phyloP scores from a whole-genome alignment of 331 rosid species.

The Arachis monticola region DNA sequence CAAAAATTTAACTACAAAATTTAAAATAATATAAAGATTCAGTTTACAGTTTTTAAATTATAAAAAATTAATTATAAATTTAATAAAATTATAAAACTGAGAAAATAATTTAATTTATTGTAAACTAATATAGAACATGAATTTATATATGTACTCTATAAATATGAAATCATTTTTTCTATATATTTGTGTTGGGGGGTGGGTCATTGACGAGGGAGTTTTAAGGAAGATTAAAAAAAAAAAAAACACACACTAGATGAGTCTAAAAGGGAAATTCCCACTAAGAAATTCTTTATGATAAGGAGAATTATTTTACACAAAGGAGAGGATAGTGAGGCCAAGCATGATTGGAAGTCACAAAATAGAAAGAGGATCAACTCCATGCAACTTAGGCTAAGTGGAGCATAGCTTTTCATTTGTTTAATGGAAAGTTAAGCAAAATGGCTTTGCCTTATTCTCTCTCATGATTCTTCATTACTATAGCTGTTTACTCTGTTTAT shows the following conservation, averaged over 20 bases:
- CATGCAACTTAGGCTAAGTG: slow-evolving; percentile 77
- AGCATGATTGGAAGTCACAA: slow-evolving; percentile 50
- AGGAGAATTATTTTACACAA: slow-evolving; percentile 53
- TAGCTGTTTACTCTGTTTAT: slow-evolving; percentile 47
- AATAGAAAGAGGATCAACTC: slow-evolving; percentile 52
- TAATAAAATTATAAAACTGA: too few species aligned
- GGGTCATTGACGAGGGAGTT: slow-evolving; percentile 31
- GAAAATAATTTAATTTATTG: too few species aligned
- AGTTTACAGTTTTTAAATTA: too few species aligned
- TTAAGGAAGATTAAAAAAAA: neutral
- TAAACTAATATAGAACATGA: too few species aligned
- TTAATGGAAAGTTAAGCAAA: slow-evolving; percentile 57
- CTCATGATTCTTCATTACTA: slow-evolving; percentile 48
- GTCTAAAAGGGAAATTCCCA: slow-evolving; percentile 84
- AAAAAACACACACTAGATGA: slow-evolving; percentile 41
- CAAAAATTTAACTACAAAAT: too few species aligned
- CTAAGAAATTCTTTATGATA: slow-evolving; percentile 66
- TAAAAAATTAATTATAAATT: too few species aligned
- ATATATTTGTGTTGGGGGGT: neutral
- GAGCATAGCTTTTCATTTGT: slow-evolving; percentile 61
- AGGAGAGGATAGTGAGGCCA: slow-evolving; percentile 32
- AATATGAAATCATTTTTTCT: too few species aligned
- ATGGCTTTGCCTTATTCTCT: slow-evolving; percentile 57
- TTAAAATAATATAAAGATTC: too few species aligned
- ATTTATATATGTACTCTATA: too few species aligned